phyloP scores from a whole-genome alignment of 148 eudicot genomes.

The Heliosperma pusillum region DNA sequence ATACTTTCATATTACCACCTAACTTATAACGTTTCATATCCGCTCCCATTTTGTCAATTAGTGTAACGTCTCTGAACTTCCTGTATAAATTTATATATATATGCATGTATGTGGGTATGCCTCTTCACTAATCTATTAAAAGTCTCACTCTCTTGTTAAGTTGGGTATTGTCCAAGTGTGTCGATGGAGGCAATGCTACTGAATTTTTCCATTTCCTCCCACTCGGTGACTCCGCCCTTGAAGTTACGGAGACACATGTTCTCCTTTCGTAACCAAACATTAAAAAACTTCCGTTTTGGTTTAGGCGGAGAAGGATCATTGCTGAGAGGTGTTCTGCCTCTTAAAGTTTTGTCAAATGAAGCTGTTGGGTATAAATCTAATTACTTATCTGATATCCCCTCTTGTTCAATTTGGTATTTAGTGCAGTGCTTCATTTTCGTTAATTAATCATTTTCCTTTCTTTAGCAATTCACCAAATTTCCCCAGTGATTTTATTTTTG shows the following conservation, averaged over 20 bases:
- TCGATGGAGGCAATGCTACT: conserved; percentile 13
- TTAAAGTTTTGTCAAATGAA: conserved; percentile 9
- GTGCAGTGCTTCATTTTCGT: not conserved
- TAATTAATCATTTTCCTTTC: not conserved
- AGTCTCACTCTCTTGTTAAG: not conserved
- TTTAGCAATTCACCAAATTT: not conserved
- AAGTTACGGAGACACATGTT: not conserved
- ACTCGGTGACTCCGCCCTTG: not conserved
- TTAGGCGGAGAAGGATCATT: conserved; percentile 5
- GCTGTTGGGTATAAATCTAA: not conserved
- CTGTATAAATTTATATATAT: conserved; percentile 2
- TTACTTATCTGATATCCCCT: not conserved
- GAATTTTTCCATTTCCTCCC: not conserved
- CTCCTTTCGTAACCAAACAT: not conserved
- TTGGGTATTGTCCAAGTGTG: not conserved
- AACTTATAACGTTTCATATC: not conserved
- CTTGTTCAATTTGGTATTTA: not conserved
- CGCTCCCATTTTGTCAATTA: not conserved
- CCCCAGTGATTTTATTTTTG: not conserved
- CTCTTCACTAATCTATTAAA: not conserved
- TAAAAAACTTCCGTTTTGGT: not conserved
- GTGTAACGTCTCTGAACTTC: conserved; percentile 2
- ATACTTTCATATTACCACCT: not conserved
- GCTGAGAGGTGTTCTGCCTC: not conserved
- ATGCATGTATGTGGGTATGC: not conserved